phyloP scores from a whole-genome alignment of 2,329 filamentous ascomycete genomes.

The Stemphylium vesicarium region DNA sequence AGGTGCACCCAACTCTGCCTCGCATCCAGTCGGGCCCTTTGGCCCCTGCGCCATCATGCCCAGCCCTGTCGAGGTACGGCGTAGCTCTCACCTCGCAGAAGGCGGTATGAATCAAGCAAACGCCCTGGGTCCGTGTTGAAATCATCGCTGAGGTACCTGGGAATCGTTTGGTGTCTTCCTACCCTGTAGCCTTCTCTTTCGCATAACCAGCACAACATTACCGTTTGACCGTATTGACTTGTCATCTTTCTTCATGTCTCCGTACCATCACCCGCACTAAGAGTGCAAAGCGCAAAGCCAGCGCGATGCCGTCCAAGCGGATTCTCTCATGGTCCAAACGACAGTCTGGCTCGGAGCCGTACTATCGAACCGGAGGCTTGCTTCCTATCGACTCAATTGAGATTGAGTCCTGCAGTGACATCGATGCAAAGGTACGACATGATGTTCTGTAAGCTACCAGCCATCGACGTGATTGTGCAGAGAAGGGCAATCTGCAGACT shows the following conservation, averaged over 20 bases:
- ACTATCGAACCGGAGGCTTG: slow-evolving; percentile 48
- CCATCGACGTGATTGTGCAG: slow-evolving; percentile 43
- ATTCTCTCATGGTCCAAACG: slow-evolving; percentile 55
- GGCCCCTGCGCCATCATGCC: slow-evolving; percentile 17
- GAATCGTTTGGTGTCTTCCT: neutral
- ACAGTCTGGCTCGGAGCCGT: slow-evolving; percentile 42
- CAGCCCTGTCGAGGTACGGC: slow-evolving; percentile 1
- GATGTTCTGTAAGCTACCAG: slow-evolving; percentile 11
- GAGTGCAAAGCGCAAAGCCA: neutral
- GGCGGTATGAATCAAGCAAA: slow-evolving; percentile 14
- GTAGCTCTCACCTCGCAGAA: slow-evolving; percentile 5
- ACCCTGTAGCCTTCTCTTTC: neutral
- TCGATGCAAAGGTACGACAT: slow-evolving; percentile 41
- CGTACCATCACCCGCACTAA: neutral
- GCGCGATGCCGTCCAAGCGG: slow-evolving; percentile 50
- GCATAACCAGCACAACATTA: neutral
- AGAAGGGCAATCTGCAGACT: slow-evolving; percentile 12
- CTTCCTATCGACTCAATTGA: slow-evolving; percentile 42
- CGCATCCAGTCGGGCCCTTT: slow-evolving; percentile 13
- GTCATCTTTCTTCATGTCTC: slow-evolving; percentile 13
- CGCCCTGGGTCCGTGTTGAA: slow-evolving; percentile 14
- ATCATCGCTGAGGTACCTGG: neutral
- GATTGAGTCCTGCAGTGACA: slow-evolving; percentile 13
- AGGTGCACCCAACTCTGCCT: neutral
- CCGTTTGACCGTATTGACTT: neutral